Evolutionary conservation across 2,329 filamentous ascomycete genomes (phyloP).

Genomic region (Colletotrichum aenigma): DNA sequence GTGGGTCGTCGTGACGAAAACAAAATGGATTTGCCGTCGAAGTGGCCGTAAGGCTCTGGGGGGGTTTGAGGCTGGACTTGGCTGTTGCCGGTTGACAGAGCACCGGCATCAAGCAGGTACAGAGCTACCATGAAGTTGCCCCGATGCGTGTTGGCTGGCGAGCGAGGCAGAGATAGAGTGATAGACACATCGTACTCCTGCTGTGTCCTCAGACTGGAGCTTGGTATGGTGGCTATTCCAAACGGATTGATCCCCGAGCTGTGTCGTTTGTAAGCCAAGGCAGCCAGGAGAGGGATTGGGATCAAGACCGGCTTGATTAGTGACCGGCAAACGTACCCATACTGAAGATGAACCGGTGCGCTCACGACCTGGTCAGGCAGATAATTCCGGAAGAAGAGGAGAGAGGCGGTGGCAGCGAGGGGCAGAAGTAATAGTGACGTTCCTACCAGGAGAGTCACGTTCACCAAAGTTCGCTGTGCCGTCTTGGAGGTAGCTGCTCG

Average conservation of each 20-base stretch:
- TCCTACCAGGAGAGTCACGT: conserved; percentile 47
- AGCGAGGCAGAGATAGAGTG: conserved; percentile 77
- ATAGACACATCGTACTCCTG: conserved; percentile 88
- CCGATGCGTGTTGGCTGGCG: conserved; percentile 72
- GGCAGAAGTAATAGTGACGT: conserved; percentile 49
- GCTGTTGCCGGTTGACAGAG: conserved; percentile 24
- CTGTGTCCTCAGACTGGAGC: conserved; percentile 62
- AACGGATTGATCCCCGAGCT: conserved; percentile 59
- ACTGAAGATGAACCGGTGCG: conserved; percentile 60
- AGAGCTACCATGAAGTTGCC: conserved; percentile 97
- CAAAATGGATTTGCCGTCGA: conserved; percentile 49
- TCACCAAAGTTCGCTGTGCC: conserved; percentile 54
- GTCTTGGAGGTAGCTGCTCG: conserved; percentile 52
- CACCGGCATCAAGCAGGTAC: conserved; percentile 62
- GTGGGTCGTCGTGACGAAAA: conserved; percentile 74
- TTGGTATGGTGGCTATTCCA: conserved; percentile 50
- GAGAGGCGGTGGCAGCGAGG: conserved; percentile 53
- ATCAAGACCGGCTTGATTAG: not conserved
- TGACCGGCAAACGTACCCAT: conserved; percentile 48
- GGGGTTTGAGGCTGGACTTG: conserved; percentile 17
- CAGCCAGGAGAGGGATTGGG: not conserved
- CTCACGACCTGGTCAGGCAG: conserved; percentile 59
- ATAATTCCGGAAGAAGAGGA: conserved; percentile 60
- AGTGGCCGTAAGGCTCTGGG: conserved; percentile 33
- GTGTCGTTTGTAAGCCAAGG: not conserved